Evolutionary conservation across 306 rosid species (phyloP), one percentile per base, ranked within the genome.

Genomic region (Quercus ilex): DNA sequence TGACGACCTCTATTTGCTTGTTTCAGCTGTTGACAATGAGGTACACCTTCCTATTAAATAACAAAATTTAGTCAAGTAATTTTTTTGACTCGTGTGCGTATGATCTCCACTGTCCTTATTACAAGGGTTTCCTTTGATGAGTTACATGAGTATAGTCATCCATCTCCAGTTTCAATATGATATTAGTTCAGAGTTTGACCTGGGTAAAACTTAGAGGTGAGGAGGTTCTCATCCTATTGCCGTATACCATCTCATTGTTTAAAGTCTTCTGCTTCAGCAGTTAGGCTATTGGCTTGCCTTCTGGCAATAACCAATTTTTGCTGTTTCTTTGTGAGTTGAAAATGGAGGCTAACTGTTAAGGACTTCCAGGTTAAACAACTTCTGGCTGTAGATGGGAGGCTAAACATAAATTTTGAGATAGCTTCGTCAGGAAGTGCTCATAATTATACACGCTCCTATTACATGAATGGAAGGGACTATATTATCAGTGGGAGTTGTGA

Each of bases 401-500:
- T 91, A 75, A 90, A 88, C 87, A 79, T 88, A 85, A 84, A 82
- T 78, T 91, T 91, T 74, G 92, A 85, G 73, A 92, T 92, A 79
- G 91, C 96, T 80, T 85, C 92, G 17, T 89, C 89, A 2, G 89
- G 92, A 78, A 89, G 96, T 71, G 76, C 90, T 75, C 94, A 91
- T 71, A 92, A 92, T 76, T 92, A 91, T 80, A 91, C 97, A 23
- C 92, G 96, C 30, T 91, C 96, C 57, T 92, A 91, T 88, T 92
- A 92, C 88, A 85, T 91, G 92, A 92, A 92, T 76, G 94, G 97
- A 77, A 83, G 92, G 84, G 97, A 92, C 86, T 92, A 89, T 79
- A 89, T 92, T 74, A 88, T 92, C 26, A 91, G 94, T 79, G 97
- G 97, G 81, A 92, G 96, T 83, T 91, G 92, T 88, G 97, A 92